Base-by-base conservation (phyloP, 345 rosid genomes). In the Eucalyptus cloeziana region DNA sequence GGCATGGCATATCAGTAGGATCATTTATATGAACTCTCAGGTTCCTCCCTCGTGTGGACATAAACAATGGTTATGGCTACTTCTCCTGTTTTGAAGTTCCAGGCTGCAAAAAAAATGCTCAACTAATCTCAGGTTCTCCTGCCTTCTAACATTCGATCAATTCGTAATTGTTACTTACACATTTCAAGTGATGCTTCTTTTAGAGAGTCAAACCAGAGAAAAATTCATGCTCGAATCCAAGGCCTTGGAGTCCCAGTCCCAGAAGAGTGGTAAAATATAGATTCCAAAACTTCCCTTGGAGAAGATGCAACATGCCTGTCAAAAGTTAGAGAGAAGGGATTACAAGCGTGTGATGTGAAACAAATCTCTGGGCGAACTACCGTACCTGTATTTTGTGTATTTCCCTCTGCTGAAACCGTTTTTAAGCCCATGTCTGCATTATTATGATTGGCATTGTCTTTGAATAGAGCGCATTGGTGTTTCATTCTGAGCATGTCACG, bases 161-260 rank as follows among this genome's bases (percentile, higher is more conserved):
- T 37, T 76, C 7, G 4, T 76, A 76, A 40, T 76, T 37, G 79
- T 58, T 60, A 60, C 79, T 58, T 56, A 14, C 47, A 22, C 27
- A 76, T 40, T 37, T 37, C 47, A 6, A 19, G 83, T 21, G 62
- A 71, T 86, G 87, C 85, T 13, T 67, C 83, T 64, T 88, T 91
- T 92, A 94, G 85, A 88, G 92, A 87, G 86, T 91, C 91, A 95
- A 92, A 88, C 96, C 94, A n/a, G 87, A 86, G 94, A 95, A 96
- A 93, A 96, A 96, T 88, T 95, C 96, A 93, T 94, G 92, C 52
- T 91, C 93, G 40, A 92, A 92, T 19, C 96, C 98, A 88, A 94
- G 89, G 90, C 88, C 92, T 49, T 87, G 90, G 86, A 95, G 89
- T 89, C 96, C 97, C 93, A 93, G 90, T 88, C 95, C 97, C 88